Conservation (phyloP, 2,329 filamentous ascomycete genomes). For the Gaeumannomyces tritici region DNA sequence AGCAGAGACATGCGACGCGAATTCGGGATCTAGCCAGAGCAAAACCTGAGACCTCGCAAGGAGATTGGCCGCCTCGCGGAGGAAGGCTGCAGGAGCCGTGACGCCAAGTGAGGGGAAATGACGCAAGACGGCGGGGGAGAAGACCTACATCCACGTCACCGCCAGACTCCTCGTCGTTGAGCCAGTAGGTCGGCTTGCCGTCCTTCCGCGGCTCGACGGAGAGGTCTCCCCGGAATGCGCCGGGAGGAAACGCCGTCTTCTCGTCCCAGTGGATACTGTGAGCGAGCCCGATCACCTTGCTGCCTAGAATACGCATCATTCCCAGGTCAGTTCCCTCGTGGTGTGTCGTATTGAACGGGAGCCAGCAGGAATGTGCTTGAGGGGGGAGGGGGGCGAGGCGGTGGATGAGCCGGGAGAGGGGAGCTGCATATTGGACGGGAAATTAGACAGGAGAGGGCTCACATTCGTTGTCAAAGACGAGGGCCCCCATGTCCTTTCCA, state of each 20-base stretch:
- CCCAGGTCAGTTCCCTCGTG: not conserved
- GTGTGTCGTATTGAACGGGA: not conserved
- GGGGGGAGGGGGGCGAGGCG: not conserved
- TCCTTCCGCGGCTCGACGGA: not conserved
- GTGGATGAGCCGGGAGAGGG: not conserved
- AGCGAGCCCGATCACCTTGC: not conserved
- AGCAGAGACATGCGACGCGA: not conserved
- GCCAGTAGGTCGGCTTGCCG: not conserved
- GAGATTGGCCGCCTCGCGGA: not conserved
- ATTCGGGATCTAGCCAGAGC: too few relatives aligned
- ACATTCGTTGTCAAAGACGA: constrained; percentile 1
- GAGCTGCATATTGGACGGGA: not conserved
- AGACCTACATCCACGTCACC: not conserved
- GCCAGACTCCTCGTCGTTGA: not conserved
- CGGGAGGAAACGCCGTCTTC: not conserved
- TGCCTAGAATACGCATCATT: not conserved
- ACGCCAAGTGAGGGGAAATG: not conserved
- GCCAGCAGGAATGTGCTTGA: not conserved
- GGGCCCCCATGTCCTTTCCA: not conserved
- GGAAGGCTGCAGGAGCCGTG: not conserved
- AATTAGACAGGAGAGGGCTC: not conserved
- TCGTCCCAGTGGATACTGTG: constrained; percentile 1
- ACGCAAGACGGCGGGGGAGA: not conserved
- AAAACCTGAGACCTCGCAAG: not conserved
- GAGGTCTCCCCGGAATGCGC: not conserved